phyloP scores from a whole-genome alignment of 1,139 yeast species.

The Saccharomyces hybrid region DNA sequence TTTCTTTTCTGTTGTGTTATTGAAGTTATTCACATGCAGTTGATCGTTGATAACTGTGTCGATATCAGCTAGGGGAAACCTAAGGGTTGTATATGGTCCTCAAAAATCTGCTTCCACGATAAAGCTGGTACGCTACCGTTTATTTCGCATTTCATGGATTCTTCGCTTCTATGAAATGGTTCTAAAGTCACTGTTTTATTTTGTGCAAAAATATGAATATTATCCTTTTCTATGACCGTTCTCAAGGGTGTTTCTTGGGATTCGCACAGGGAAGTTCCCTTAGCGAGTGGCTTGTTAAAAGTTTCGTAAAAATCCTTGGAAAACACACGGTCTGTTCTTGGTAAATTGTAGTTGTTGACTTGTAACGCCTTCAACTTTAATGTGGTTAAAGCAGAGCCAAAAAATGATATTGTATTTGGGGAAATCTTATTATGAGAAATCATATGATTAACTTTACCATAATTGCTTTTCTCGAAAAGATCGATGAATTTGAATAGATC shows the following conservation, averaged over 20 bases:
- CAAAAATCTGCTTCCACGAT: conserved; percentile 41
- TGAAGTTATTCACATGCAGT: conserved; percentile 20
- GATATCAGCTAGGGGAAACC: conserved; percentile 12
- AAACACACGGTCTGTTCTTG: conserved; percentile 33
- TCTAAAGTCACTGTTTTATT: conserved; percentile 17
- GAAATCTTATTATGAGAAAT: conserved; percentile 63
- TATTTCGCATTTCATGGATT: conserved; percentile 7
- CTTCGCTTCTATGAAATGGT: conserved; percentile 19
- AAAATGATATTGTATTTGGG: conserved; percentile 53
- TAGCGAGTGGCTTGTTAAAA: conserved; percentile 16
- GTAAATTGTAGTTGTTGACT: conserved; percentile 46
- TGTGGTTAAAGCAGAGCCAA: conserved; percentile 46
- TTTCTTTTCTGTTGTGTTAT: conserved; percentile 15
- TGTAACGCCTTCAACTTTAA: conserved; percentile 52
- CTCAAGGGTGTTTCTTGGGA: conserved; percentile 15
- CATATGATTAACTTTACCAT: conserved; percentile 45
- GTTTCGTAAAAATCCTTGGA: conserved; percentile 29
- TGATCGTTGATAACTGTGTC: conserved; percentile 15
- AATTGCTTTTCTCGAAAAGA: conserved; percentile 44
- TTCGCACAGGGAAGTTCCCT: conserved; percentile 22
- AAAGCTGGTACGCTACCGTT: conserved; percentile 7
- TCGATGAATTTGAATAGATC: conserved; percentile 38
- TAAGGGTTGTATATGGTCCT: conserved; percentile 37
- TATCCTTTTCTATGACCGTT: conserved; percentile 11
- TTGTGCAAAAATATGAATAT: conserved; percentile 25